These are phyloP conservation scores for Curvularia eragrostidis DNA, from an alignment of 2,329 filamentous ascomycete species.

Conservation along the genomic window DNA sequence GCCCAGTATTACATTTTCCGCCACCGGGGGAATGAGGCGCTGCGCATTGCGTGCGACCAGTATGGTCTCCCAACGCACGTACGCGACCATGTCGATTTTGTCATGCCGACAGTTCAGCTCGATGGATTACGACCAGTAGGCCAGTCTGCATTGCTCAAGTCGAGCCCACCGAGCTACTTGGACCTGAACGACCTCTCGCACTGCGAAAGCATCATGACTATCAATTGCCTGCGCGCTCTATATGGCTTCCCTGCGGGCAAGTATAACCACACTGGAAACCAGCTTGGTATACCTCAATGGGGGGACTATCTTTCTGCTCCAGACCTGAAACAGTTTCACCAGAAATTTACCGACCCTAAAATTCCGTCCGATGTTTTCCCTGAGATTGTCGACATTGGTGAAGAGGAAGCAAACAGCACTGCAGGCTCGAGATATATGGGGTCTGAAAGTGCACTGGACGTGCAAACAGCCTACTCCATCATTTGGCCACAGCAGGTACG, in stretches of 20 bases:
- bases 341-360: constrained; percentile 37
- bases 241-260: constrained; percentile 29
- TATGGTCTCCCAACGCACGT: constrained; percentile 24
- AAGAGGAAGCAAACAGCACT: constrained; percentile 52
- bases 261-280: constrained; percentile 25
- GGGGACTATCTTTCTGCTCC: constrained; percentile 54
- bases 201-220: constrained; percentile 22
- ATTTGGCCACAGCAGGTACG: constrained; percentile 27
- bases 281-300: constrained; percentile 52
- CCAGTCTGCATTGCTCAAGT: constrained; percentile 7
- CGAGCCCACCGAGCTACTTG: constrained; percentile 13
- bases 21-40: constrained; percentile 21
- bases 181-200: constrained; percentile 10
- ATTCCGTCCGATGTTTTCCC: constrained; percentile 24
- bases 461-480: constrained; percentile 28
- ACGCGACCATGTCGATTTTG: constrained; percentile 26
- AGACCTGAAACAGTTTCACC: constrained; percentile 55
- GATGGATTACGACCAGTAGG: constrained; percentile 22
- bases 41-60: constrained; percentile 26
- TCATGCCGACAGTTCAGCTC: constrained; percentile 27
- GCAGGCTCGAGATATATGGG: constrained; percentile 47
- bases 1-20: constrained; percentile 28
- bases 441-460: constrained; percentile 26
- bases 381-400: constrained; percentile 41
- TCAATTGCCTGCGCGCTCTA: constrained; percentile 27